These are phyloP conservation scores for Cystofilobasidium ferigula DNA, from an alignment of 768 basidiomycete genomes.

Conservation along the genomic window DNA sequence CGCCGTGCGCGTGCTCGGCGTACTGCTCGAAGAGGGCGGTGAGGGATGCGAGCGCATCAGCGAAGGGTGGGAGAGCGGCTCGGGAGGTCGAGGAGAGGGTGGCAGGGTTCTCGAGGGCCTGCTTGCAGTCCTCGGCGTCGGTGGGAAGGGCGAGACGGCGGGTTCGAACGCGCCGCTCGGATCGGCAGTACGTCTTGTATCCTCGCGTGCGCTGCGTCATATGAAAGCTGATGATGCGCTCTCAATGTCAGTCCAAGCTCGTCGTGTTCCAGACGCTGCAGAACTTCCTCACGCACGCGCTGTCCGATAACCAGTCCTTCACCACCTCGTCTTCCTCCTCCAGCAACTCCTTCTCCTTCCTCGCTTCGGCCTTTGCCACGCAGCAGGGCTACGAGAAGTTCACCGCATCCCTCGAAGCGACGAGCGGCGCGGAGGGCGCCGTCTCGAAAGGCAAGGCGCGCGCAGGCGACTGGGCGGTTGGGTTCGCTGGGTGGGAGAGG, in stretches of 20 bases:
- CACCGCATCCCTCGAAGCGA: neutral
- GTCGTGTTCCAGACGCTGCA: conserved; percentile 62
- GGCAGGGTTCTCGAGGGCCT: conserved; percentile 42
- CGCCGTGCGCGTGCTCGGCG: conserved; percentile 44
- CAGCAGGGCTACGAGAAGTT: neutral
- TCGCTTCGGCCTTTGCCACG: neutral
- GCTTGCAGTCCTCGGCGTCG: conserved; percentile 21
- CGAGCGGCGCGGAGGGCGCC: neutral
- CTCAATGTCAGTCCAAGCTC: conserved; percentile 55
- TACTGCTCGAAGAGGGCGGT: conserved; percentile 5
- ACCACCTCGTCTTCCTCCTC: conserved; percentile 23
- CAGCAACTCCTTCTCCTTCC: conserved; percentile 9
- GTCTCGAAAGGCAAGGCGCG: conserved; percentile 11
- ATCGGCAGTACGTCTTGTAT: conserved; percentile 45
- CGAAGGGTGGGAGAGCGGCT: conserved; percentile 10
- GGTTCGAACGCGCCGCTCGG: conserved; percentile 44
- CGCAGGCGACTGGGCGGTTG: conserved; percentile 14
- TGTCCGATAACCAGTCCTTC: conserved; percentile 26
- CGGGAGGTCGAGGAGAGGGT: conserved; percentile 12
- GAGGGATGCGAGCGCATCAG: neutral
- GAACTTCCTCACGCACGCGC: conserved; percentile 48
- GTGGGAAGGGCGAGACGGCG: conserved; percentile 5
- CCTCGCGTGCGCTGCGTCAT: neutral
- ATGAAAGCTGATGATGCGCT: neutral
- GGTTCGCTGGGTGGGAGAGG: conserved; percentile 16